These are phyloP conservation scores for Dillenia turbinata DNA, from an alignment of 164 flowering plant genomes.

Conservation along the genomic window DNA sequence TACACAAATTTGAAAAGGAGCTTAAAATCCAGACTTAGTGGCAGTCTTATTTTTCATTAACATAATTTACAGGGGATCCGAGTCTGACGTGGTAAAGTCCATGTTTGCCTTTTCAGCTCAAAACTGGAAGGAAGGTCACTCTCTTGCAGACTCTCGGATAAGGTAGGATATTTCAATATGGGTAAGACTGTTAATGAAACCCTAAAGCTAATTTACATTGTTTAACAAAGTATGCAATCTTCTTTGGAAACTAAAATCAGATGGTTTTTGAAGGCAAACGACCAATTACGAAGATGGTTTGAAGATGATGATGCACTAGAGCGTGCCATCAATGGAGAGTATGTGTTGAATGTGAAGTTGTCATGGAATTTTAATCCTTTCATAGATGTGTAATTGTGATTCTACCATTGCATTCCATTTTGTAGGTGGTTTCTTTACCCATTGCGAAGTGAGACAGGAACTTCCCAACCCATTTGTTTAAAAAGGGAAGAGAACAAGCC, in stretches of 20 bases:
- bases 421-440: conserved; percentile 89
- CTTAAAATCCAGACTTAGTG: neutral
- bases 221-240: neutral
- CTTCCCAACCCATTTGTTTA: conserved; percentile 45
- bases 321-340: conserved; percentile 86
- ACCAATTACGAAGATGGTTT: conserved; percentile 71
- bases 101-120: conserved; percentile 43
- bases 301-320: conserved; percentile 90
- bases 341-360: conserved; percentile 18
- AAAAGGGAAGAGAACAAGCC: conserved; percentile 57
- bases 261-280: conserved; percentile 50
- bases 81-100: no score
- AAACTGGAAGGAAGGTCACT: conserved; percentile 85
- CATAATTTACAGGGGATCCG: neutral
- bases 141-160: conserved; percentile 82
- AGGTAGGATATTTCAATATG: conserved; percentile 41
- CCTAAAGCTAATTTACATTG: neutral
- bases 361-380: no score
- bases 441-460: conserved; percentile 26
- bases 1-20: no score
- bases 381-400: no score
- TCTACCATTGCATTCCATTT: neutral
- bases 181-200: no score
- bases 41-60: neutral
- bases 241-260: conserved; percentile 11